phyloP scores from a whole-genome alignment of 1,284 basidiomycete species.

The Ustilago tritici region DNA sequence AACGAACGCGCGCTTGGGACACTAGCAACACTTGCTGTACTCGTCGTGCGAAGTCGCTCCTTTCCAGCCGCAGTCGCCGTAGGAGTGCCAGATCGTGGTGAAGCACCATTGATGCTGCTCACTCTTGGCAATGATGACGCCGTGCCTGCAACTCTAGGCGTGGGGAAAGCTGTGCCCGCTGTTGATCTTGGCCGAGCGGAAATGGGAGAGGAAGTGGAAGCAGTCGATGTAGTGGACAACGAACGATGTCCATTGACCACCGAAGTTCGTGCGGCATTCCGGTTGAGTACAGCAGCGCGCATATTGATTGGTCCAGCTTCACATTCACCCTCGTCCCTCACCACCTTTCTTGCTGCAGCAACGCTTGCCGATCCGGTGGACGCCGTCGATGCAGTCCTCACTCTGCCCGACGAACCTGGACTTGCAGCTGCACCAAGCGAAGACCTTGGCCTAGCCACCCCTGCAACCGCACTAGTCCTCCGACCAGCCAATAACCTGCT shows the following conservation, averaged over 20 bases:
- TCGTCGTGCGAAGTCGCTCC: conserved; percentile 15
- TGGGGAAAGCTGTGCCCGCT: not conserved
- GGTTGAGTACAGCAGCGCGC: conserved; percentile 62
- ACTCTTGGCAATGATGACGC: not conserved
- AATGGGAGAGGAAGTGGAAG: conserved; percentile 11
- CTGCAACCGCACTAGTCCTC: conserved; percentile 14
- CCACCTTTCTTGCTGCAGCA: conserved; percentile 1
- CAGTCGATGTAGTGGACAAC: conserved; percentile 23
- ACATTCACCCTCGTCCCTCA: conserved; percentile 43
- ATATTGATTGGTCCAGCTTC: conserved; percentile 60
- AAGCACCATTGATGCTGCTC: not conserved
- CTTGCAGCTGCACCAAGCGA: conserved; percentile 10
- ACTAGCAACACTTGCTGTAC: conserved; percentile 16
- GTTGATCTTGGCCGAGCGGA: not conserved
- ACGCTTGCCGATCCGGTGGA: conserved; percentile 3
- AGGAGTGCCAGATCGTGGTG: not conserved
- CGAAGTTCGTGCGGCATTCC: conserved; percentile 56
- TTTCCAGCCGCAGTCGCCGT: not conserved
- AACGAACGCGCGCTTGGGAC: not conserved
- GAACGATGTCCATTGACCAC: conserved; percentile 44
- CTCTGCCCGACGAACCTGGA: conserved; percentile 1
- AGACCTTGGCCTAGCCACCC: not conserved
- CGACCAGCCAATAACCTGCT: conserved; percentile 19
- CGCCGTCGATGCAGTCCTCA: conserved; percentile 12
- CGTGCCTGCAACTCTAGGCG: not conserved